Evolutionary conservation across 2,329 filamentous ascomycete genomes (phyloP).

Genomic region (Trichophyton benhamiae): DNA sequence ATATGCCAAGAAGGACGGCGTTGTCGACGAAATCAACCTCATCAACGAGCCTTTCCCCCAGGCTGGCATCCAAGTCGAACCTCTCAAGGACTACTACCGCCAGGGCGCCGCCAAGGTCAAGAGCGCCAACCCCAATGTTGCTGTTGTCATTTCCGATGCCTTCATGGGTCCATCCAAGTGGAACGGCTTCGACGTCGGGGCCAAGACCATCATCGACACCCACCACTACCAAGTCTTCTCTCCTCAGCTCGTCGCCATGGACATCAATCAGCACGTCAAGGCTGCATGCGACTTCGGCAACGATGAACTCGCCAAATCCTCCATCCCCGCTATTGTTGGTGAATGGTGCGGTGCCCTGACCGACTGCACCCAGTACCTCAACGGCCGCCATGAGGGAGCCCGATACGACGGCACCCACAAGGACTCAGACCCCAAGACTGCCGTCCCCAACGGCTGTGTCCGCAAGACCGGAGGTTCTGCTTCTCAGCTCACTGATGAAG

Average conservation of each 20-base stretch:
- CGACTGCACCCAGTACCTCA: slow-evolving; percentile 42
- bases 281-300: slow-evolving; percentile 44
- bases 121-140: slow-evolving; percentile 30
- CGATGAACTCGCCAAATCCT: slow-evolving; percentile 38
- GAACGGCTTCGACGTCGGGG: slow-evolving; percentile 44
- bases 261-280: slow-evolving; percentile 42
- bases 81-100: slow-evolving; percentile 43
- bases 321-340: slow-evolving; percentile 57
- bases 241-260: slow-evolving; percentile 38
- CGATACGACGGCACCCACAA: slow-evolving; percentile 46
- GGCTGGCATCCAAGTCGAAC: slow-evolving; percentile 31
- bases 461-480: slow-evolving; percentile 40
- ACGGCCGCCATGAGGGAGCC: slow-evolving; percentile 47
- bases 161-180: slow-evolving; percentile 40
- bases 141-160: slow-evolving; percentile 45
- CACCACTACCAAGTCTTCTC: slow-evolving; percentile 58
- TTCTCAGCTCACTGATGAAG: slow-evolving; percentile 26
- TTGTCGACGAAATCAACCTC: slow-evolving; percentile 42
- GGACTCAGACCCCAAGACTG: slow-evolving; percentile 16
- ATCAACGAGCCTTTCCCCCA: slow-evolving; percentile 33
- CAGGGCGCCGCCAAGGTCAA: slow-evolving; percentile 40
- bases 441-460: slow-evolving; percentile 43
- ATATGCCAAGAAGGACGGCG: slow-evolving; percentile 43
- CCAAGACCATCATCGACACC: slow-evolving; percentile 48
- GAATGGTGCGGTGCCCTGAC: slow-evolving; percentile 60